Conservation (phyloP, 78 protist genomes). For the Anaeramoeba ignava region DNA sequence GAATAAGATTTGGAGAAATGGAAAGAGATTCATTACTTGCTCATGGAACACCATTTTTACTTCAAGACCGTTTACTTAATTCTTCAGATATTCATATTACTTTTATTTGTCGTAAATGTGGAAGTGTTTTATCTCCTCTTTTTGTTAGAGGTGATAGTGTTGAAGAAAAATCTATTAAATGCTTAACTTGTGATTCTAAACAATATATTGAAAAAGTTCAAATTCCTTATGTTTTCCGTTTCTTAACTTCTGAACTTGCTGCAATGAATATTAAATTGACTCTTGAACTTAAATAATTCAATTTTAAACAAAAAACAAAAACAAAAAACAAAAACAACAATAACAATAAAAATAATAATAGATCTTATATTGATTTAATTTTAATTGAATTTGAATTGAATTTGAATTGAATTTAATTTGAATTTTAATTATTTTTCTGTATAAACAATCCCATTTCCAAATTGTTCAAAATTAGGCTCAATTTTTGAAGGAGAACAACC, state of each 20-base stretch:
- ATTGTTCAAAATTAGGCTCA: no score
- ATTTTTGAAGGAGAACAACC: no score
- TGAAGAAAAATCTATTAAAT: slow-evolving; percentile 3
- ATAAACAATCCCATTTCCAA: no score
- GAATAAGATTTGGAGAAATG: slow-evolving; percentile 99
- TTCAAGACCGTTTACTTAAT: slow-evolving; percentile 81
- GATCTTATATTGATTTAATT: no score
- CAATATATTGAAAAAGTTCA: slow-evolving; percentile 14
- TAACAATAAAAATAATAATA: no score
- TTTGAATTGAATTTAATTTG: no score
- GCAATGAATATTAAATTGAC: slow-evolving; percentile 42
- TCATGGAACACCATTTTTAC: slow-evolving; percentile 79
- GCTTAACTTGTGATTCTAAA: slow-evolving; percentile 14
- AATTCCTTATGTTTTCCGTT: slow-evolving; percentile 75
- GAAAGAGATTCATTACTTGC: slow-evolving; percentile 93
- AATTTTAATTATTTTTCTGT: no score
- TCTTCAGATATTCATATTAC: slow-evolving; percentile 57
- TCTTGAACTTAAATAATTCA: no score
- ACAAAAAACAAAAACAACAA: no score
- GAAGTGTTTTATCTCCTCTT: slow-evolving; percentile 35
- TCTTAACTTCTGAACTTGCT: slow-evolving; percentile 70
- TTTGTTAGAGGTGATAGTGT: background rate
- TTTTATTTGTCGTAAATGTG: slow-evolving; percentile 54
- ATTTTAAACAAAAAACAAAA: no score
- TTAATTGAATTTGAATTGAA: no score